Evolutionary conservation across 78 protist genomes (phyloP), one percentile per base, ranked within the genome.

Genomic region (Dictyostelium intermedium): DNA sequence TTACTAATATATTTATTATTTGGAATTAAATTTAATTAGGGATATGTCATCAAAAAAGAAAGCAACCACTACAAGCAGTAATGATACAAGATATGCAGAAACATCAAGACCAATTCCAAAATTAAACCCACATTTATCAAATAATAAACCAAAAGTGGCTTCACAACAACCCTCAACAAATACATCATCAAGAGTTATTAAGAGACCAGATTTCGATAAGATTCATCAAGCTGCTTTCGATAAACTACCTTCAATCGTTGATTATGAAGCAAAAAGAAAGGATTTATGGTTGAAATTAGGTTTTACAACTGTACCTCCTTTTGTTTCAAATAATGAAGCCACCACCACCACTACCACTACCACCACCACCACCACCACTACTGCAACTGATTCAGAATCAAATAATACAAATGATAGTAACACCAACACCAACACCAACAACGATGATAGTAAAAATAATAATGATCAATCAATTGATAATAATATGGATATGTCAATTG

Each of bases 281-380:
- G 83, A 85, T 74, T 23, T 89, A 60, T 89, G 94, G 94, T 74
- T 81, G 37, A 89, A 80, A 23, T 47, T 89, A n/a, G 94, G 87
- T 50, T 87, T 89, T 47, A 20, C 85, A 14, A 80, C 20, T 60
- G 23, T 60, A 25, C 92, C 92, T 35, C 83, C 56, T 25, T 74
- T 85, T 63, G 72, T 81, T 47, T 47, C 32, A 47, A 81, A 81
- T 53, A 85, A 34, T 18, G 41, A 47, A 11, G 43, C 69, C 4
- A 39, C 89, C 8, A 43, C 50, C 0, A 27, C 39, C 4, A 84
- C 92, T 6, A 30, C 76, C 1, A n/a, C 80, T 13, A 73, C 79
- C 2, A 74, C 82, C 47, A 18, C 83, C 2, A 20, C 82, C n/a
- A n/a, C n/a, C n/a, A n/a, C n/a, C n/a, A n/a, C n/a, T n/a, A n/a